phyloP scores from a whole-genome alignment of 768 basidiomycete genomes.

The Sporobolomyces pararoseus region DNA sequence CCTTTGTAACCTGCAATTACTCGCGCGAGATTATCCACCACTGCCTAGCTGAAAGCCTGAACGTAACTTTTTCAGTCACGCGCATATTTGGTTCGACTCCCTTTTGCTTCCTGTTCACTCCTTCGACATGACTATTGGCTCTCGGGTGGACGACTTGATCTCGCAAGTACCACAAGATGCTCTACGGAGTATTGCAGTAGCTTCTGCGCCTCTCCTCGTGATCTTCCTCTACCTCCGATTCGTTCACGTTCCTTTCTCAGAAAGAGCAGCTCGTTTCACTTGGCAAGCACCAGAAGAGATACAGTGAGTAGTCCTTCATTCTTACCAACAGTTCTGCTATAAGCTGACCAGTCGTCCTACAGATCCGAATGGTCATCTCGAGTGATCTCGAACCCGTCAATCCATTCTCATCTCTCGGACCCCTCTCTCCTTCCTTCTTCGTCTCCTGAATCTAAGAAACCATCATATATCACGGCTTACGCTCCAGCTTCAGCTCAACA shows the following conservation, averaged over 20 bases:
- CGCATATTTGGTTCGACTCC: too few species aligned
- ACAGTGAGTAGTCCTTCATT: slow-evolving; percentile 8
- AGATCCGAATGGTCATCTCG: slow-evolving; percentile 58
- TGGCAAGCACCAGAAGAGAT: slow-evolving; percentile 60
- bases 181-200: neutral
- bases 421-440: slow-evolving; percentile 57
- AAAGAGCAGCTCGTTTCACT: slow-evolving; percentile 61
- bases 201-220: slow-evolving; percentile 4
- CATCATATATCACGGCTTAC: slow-evolving; percentile 77
- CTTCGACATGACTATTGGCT: slow-evolving; percentile 23
- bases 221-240: slow-evolving; percentile 12
- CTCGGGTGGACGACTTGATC: slow-evolving; percentile 13
- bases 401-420: slow-evolving; percentile 64
- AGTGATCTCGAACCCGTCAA: slow-evolving; percentile 59
- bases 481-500: slow-evolving; percentile 86
- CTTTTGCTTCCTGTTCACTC: too few species aligned
- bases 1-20: too few species aligned
- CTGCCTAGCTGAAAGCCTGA: too few species aligned
- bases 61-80: too few species aligned
- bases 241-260: slow-evolving; percentile 7
- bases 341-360: slow-evolving; percentile 49
- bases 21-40: too few species aligned
- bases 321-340: neutral
- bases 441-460: slow-evolving; percentile 49
- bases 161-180: neutral